These are phyloP conservation scores for Sindora glabra DNA, from an alignment of 306 rosid genomes.

Conservation along the genomic window DNA sequence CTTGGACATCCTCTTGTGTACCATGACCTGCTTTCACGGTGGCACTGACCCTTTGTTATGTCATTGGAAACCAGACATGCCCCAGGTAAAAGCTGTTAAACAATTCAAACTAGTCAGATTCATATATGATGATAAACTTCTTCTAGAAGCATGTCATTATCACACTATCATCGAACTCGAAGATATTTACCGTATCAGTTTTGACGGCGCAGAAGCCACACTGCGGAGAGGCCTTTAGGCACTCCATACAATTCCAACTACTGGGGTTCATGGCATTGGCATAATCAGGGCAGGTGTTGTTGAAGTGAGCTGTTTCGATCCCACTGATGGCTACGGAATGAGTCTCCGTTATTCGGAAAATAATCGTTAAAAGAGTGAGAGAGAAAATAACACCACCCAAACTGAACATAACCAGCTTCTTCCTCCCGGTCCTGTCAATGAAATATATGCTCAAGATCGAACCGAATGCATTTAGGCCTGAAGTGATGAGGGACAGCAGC, in stretches of 20 bases:
- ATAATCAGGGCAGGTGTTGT: conserved; percentile 40
- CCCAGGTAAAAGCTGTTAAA: conserved; percentile 46
- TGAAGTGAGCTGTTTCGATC: conserved; percentile 20
- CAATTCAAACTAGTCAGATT: too few species aligned
- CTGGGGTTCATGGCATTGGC: background rate
- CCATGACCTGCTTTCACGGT: conserved; percentile 28
- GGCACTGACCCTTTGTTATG: conserved; percentile 23
- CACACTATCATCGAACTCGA: too few species aligned
- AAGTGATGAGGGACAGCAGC: conserved; percentile 43
- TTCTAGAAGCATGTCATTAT: too few species aligned
- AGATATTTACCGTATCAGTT: conserved; percentile 39
- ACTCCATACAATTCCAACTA: conserved; percentile 45
- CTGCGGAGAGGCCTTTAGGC: conserved; percentile 39
- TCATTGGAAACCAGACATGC: conserved; percentile 44
- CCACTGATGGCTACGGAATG: conserved; percentile 33
- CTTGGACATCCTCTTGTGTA: conserved; percentile 65
- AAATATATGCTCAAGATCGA: conserved; percentile 46
- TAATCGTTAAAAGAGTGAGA: conserved; percentile 33
- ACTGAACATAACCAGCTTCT: conserved; percentile 35
- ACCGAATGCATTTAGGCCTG: conserved; percentile 51
- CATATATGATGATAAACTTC: too few species aligned
- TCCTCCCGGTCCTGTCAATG: conserved; percentile 51
- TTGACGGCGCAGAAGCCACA: conserved; percentile 54
- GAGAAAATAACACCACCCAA: conserved; percentile 32
- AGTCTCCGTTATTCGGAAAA: conserved; percentile 25